Base-by-base conservation (phyloP, 2,329 filamentous ascomycete species). In the Alternaria sp. region DNA sequence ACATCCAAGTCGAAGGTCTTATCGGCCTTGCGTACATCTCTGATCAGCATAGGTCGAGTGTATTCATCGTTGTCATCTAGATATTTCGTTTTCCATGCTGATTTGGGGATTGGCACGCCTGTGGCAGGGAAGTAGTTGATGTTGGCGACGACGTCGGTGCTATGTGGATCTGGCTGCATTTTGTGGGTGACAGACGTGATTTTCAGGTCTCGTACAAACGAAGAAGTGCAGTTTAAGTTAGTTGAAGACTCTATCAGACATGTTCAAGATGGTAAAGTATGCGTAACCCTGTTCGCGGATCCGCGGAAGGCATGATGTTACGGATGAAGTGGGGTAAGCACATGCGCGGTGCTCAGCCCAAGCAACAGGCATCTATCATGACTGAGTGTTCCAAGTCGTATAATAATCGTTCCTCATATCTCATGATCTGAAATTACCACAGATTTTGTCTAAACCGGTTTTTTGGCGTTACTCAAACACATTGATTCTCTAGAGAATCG, bases 11-110 rank as follows among this genome's bases (percentile, higher is more conserved):
- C 74, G 56, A 78, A 80, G 22, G 74, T 67, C 16, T 76, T 65
- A 58, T 81, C 77, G 12, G 78, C 71, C 0, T 80, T 80, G n/a
- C 79, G 73, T 38, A 83, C 76, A 64, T 84, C 82, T 44, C 78
- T 76, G 48, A 83, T 70, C 14, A 59, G 65, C 58, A 72, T 71
- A 16, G 63, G 54, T 7, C 69, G 68, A n/a, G 70, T 69, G 41
- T 62, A 24, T 44, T 64, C 63, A 20, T 68, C 58, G 18, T 44
- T 42, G 3, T 55, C 44, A 12, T 61, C 60, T 14, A 69, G 38
- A 16, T 59, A 61, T 34, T 60, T 64, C 20, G 26, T 57, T 30
- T 60, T 64, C 67, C 67, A 69, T 20, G 51, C 44, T n/a, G 58
- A 54, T 7, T 62, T 63, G 4, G 56, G 53, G 32, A 68, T 68